Percentiles rank a stretch among this genome's conserved stretches.
phyloP scores from a whole-genome alignment of 129 eudicot genomes.

The Flaveria bidentis region DNA sequence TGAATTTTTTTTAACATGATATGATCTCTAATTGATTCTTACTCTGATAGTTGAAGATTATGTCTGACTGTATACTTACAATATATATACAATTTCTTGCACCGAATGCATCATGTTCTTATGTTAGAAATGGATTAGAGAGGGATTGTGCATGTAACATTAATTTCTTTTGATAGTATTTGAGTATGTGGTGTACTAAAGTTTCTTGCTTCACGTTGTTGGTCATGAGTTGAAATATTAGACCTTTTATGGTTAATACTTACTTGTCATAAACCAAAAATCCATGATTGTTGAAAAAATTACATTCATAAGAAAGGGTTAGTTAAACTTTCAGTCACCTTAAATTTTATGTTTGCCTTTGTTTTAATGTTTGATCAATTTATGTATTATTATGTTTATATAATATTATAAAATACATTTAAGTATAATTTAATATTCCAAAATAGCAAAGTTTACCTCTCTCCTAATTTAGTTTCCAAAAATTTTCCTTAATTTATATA shows the following conservation, averaged over 20 bases:
- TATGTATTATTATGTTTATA: too few relatives aligned
- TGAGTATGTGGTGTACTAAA: background rate
- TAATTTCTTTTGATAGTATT: background rate
- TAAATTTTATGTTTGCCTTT: too few relatives aligned
- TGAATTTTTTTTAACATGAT: background rate
- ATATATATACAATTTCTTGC: slow-evolving; percentile 7
- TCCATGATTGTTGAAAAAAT: background rate
- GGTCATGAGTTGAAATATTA: background rate
- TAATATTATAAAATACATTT: too few relatives aligned
- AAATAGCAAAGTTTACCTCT: too few relatives aligned
- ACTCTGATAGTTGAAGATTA: background rate
- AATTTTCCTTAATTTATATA: too few relatives aligned
- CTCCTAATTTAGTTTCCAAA: too few relatives aligned
- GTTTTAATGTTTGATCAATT: too few relatives aligned
- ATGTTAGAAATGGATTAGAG: slow-evolving; percentile 2
- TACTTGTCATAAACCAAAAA: background rate
- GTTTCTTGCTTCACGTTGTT: slow-evolving; percentile 4
- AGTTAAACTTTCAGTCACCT: too few relatives aligned
- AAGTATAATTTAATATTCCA: too few relatives aligned
- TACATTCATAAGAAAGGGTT: background rate
- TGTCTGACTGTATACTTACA: slow-evolving; percentile 9
- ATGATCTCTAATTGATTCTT: background rate
- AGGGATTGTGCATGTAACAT: slow-evolving; percentile 14
- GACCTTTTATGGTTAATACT: background rate
- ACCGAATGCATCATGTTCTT: slow-evolving; percentile 1